Conservation (phyloP, 805 yeast genomes). For the Candida andamanensis region DNA sequence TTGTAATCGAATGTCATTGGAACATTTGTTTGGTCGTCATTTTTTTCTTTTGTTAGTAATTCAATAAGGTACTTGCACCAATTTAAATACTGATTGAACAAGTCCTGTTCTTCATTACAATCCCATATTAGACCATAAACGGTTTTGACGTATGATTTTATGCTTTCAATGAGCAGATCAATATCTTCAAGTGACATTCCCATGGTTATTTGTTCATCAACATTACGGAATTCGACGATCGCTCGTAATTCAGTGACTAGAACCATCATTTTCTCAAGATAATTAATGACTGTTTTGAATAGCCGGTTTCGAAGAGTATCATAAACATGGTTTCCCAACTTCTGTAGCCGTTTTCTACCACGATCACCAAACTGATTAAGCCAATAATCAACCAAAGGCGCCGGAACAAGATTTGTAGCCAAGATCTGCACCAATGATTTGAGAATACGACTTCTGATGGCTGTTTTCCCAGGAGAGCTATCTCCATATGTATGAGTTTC, state of each 20-base stretch:
- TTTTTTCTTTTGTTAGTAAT: conserved; percentile 27
- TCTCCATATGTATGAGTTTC: background rate
- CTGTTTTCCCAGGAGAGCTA: background rate
- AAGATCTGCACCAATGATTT: background rate
- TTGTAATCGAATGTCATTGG: conserved; percentile 12
- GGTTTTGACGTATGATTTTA: conserved; percentile 23
- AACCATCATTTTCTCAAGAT: conserved; percentile 51
- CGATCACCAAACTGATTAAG: conserved; percentile 64
- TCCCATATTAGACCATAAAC: conserved; percentile 37
- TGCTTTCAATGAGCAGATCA: conserved; percentile 4
- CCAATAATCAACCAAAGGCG: conserved; percentile 51
- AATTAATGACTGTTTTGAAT: conserved; percentile 48
- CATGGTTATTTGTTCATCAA: conserved; percentile 6
- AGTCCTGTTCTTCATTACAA: conserved; percentile 42
- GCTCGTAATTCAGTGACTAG: conserved; percentile 40
- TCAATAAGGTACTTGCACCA: conserved; percentile 40
- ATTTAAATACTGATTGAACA: conserved; percentile 39
- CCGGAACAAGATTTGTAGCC: conserved; percentile 50
- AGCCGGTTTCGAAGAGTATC: conserved; percentile 45
- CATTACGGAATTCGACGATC: conserved; percentile 29
- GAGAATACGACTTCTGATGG: conserved; percentile 6
- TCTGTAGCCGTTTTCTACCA: conserved; percentile 53
- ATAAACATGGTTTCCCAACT: conserved; percentile 45
- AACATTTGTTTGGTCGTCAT: conserved; percentile 25
- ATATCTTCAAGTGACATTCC: conserved; percentile 8